Conservation (phyloP, 306 rosid genomes). For the Parietaria judaica region DNA sequence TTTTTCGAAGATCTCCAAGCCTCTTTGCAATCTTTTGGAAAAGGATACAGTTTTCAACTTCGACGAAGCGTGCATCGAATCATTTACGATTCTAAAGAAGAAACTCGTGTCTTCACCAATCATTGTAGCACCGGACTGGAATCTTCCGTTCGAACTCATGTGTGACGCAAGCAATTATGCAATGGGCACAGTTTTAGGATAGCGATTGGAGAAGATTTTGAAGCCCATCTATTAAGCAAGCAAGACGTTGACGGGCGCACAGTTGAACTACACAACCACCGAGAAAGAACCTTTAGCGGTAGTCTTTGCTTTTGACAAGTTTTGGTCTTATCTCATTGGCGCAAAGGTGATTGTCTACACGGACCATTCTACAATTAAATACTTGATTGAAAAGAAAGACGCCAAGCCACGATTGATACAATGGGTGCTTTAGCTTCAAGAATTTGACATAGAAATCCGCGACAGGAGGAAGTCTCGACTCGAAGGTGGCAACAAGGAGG, state of each 20-base stretch:
- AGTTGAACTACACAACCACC: neutral
- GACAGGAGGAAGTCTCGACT: neutral
- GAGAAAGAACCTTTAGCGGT: neutral
- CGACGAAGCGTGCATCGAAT: neutral
- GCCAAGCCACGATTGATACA: neutral
- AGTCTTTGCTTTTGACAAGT: neutral
- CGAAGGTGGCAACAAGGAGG: neutral
- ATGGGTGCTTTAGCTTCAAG: neutral
- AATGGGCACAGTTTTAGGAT: neutral
- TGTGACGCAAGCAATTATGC: neutral
- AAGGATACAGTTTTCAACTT: neutral
- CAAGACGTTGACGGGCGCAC: neutral
- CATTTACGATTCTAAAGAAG: neutral
- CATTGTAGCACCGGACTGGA: neutral
- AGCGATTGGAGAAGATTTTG: neutral
- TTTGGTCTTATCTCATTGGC: neutral
- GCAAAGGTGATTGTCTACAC: neutral
- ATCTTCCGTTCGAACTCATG: neutral
- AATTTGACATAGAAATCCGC: neutral
- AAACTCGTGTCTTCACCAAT: neutral
- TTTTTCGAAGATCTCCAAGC: neutral
- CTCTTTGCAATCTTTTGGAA: neutral
- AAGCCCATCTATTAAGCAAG: neutral
- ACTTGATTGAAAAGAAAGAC: neutral
- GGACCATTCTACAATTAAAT: neutral